These are phyloP conservation scores for Aureobasidium melanogenum DNA, from an alignment of 2,329 filamentous ascomycete species.

Conservation along the genomic window DNA sequence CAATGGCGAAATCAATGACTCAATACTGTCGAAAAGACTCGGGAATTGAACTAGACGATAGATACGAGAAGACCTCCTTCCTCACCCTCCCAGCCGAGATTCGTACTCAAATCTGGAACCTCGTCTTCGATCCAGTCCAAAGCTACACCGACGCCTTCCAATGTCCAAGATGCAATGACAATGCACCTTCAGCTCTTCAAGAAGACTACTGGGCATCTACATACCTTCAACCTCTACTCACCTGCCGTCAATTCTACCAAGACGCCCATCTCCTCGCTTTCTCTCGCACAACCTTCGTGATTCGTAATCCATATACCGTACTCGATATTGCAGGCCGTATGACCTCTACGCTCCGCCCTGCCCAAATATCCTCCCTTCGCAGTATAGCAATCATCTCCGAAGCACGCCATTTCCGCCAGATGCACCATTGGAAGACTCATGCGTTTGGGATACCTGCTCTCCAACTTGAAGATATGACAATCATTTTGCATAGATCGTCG, in stretches of 20 bases:
- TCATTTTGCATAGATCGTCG: slow-evolving; percentile 24
- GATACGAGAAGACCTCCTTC: slow-evolving; percentile 10
- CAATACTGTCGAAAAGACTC: neutral
- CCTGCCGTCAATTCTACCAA: slow-evolving; percentile 29
- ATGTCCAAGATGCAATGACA: neutral
- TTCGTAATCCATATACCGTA: slow-evolving; percentile 25
- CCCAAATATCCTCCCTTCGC: slow-evolving; percentile 25
- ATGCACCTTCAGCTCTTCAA: slow-evolving; percentile 14
- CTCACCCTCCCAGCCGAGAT: slow-evolving; percentile 12
- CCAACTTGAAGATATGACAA: slow-evolving; percentile 23
- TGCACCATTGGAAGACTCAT: slow-evolving; percentile 25
- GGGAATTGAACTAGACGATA: slow-evolving; percentile 7
- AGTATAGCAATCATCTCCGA: slow-evolving; percentile 25
- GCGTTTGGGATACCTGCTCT: slow-evolving; percentile 26
- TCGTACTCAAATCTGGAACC: slow-evolving; percentile 7
- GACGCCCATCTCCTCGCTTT: slow-evolving; percentile 30
- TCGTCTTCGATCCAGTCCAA: slow-evolving; percentile 8
- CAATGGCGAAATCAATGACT: neutral
- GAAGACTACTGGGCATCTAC: slow-evolving; percentile 22
- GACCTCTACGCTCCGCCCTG: slow-evolving; percentile 16
- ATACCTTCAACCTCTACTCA: slow-evolving; percentile 27
- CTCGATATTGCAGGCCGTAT: slow-evolving; percentile 22
- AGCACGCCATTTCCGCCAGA: slow-evolving; percentile 22
- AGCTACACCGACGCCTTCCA: neutral
- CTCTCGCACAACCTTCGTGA: slow-evolving; percentile 27